Evolutionary conservation across 768 basidiomycete species (phyloP).

Genomic region (Leccinellum luteum): DNA sequence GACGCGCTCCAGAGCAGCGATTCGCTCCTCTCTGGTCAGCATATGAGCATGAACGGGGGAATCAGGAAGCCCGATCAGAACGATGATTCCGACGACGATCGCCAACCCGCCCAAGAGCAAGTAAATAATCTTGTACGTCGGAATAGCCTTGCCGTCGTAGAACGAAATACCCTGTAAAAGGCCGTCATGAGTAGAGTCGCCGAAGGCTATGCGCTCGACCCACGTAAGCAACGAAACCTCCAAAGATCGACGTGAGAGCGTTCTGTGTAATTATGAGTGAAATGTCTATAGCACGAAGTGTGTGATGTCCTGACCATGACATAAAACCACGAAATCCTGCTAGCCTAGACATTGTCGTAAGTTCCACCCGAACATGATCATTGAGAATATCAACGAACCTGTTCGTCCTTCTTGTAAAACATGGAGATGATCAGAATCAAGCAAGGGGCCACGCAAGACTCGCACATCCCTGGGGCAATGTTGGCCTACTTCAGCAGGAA

Average conservation of each 20-base stretch:
- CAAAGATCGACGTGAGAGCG: slow-evolving; percentile 56
- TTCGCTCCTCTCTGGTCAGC: slow-evolving; percentile 55
- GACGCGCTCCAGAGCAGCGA: slow-evolving; percentile 63
- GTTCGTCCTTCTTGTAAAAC: slow-evolving; percentile 70
- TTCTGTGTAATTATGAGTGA: slow-evolving; percentile 39
- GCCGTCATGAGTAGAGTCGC: neutral
- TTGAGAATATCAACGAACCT: slow-evolving; percentile 31
- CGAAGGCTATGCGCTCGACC: slow-evolving; percentile 8
- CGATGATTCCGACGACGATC: slow-evolving; percentile 52
- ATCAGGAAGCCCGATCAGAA: slow-evolving; percentile 62
- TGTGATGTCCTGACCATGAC: slow-evolving; percentile 45
- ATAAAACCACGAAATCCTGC: slow-evolving; percentile 64
- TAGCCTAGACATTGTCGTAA: slow-evolving; percentile 37
- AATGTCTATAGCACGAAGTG: neutral
- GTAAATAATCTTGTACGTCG: slow-evolving; percentile 63
- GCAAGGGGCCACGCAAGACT: slow-evolving; percentile 62
- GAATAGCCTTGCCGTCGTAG: slow-evolving; percentile 43
- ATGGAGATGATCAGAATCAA: slow-evolving; percentile 62
- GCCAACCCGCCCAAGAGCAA: slow-evolving; percentile 59
- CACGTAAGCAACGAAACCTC: slow-evolving; percentile 64
- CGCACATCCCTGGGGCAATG: slow-evolving; percentile 53
- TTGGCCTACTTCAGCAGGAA: neutral
- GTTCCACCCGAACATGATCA: neutral
- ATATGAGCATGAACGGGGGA: slow-evolving; percentile 60
- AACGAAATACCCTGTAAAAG: slow-evolving; percentile 51